These are phyloP conservation scores for Priceomyces carsonii DNA, from an alignment of 805 yeast genomes.

Conservation along the genomic window DNA sequence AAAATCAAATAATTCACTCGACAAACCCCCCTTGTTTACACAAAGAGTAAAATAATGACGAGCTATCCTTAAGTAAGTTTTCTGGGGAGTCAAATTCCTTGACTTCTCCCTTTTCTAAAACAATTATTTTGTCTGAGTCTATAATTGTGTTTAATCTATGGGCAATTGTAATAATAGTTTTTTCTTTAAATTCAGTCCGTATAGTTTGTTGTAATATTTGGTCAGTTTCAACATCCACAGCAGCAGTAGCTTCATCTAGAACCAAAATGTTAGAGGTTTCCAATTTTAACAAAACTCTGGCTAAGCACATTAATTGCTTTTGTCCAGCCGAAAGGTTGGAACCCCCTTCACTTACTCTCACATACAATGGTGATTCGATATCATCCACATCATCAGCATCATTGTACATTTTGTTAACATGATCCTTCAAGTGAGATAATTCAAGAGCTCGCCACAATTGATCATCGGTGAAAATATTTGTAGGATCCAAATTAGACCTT, in stretches of 20 bases:
- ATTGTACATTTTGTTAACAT: constrained; percentile 37
- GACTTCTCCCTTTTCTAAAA: constrained; percentile 71
- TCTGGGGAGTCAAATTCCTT: constrained; percentile 76
- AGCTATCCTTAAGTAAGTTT: constrained; percentile 61
- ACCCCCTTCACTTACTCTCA: constrained; percentile 45
- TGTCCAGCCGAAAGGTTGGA: constrained; percentile 54
- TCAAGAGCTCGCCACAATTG: constrained; percentile 44
- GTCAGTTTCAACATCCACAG: constrained; percentile 86
- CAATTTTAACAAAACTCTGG: constrained; percentile 70
- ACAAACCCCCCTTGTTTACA: constrained; percentile 80
- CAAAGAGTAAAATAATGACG: constrained; percentile 74
- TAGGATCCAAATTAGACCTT: constrained; percentile 44
- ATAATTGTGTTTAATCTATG: constrained; percentile 81
- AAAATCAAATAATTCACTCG: constrained; percentile 10
- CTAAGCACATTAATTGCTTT: constrained; percentile 68
- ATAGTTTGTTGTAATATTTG: constrained; percentile 75
- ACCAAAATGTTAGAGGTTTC: constrained; percentile 60
- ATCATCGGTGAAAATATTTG: constrained; percentile 33
- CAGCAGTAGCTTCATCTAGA: constrained; percentile 86
- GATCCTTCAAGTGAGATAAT: constrained; percentile 43
- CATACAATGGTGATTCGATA: constrained; percentile 32
- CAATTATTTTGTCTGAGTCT: constrained; percentile 78
- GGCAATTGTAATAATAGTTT: constrained; percentile 83
- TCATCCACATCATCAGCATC: constrained; percentile 26
- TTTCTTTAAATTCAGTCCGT: constrained; percentile 68